A percentile compares a stretch with the other conserved stretches of the same genome.
Evolutionary conservation across 192 early-diverging fungal genomes (phyloP).

Genomic region (Backusella luteola): DNA sequence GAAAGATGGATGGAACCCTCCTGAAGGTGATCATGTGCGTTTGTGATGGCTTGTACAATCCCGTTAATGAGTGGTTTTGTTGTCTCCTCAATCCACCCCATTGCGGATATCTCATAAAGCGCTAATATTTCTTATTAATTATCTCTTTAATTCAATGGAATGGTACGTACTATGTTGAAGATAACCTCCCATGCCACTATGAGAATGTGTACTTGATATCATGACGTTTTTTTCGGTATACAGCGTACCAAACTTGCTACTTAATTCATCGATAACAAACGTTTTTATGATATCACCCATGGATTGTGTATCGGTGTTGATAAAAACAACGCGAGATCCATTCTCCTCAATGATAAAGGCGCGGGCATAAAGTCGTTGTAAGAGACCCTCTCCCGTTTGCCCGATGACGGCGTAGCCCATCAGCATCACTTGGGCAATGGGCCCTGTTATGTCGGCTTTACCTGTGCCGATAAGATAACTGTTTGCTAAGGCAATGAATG

Average conservation of each 20-base stretch:
- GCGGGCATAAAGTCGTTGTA: conserved; percentile 23
- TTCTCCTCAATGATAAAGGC: conserved; percentile 31
- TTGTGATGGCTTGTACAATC: conserved; percentile 24
- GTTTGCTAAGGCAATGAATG: not conserved
- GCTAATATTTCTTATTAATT: conserved; percentile 11
- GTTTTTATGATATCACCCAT: conserved; percentile 27
- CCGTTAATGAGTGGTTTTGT: conserved; percentile 24
- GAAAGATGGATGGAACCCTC: conserved; percentile 9
- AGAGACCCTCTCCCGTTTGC: conserved; percentile 28
- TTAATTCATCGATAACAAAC: conserved; percentile 14
- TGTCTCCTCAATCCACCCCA: conserved; percentile 31
- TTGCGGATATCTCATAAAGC: conserved; percentile 28
- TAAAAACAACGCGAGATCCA: conserved; percentile 18
- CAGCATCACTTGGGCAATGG: conserved; percentile 24
- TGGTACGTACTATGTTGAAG: conserved; percentile 31
- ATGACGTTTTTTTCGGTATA: conserved; percentile 27
- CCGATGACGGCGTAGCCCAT: conserved; percentile 35
- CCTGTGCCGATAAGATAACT: conserved; percentile 22
- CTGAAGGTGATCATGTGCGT: conserved; percentile 27
- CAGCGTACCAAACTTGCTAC: not conserved
- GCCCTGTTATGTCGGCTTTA: conserved; percentile 34
- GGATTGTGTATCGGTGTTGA: conserved; percentile 35
- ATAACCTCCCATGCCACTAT: conserved; percentile 34
- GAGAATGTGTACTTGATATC: conserved; percentile 33
- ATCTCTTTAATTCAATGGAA: not conserved